Percentiles rank a stretch among this genome's conserved stretches.
phyloP scores from a whole-genome alignment of 1,284 basidiomycete genomes.

The Tranzscheliella williamsii region DNA sequence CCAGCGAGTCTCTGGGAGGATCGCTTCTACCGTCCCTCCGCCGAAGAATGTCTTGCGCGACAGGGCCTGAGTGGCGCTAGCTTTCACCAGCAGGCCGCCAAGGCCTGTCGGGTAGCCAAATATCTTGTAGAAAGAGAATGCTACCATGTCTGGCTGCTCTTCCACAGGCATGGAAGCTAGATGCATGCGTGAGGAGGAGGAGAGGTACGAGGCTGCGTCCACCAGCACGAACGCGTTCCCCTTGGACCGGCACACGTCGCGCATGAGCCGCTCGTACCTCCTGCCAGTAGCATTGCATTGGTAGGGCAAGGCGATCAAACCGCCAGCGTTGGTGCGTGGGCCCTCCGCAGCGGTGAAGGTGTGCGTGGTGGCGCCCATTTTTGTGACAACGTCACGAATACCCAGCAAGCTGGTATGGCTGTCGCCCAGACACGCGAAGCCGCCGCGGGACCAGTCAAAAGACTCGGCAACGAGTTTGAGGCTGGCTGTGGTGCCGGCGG shows the following conservation, averaged over 20 bases:
- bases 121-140: constrained; percentile 51
- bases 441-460: constrained; percentile 25
- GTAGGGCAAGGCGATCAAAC: constrained; percentile 32
- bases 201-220: constrained; percentile 46
- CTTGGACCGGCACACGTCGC: constrained; percentile 4
- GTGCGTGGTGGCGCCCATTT: constrained; percentile 1
- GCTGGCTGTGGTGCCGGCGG: constrained; percentile 39
- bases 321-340: background rate
- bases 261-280: constrained; percentile 21
- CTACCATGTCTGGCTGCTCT: constrained; percentile 34
- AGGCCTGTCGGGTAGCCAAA: constrained; percentile 48
- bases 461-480: constrained; percentile 41
- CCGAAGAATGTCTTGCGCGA: constrained; percentile 35
- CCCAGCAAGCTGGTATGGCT: constrained; percentile 44
- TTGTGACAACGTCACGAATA: constrained; percentile 31
- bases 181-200: constrained; percentile 22
- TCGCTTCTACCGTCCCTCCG: constrained; percentile 40
- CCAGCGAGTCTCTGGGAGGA: constrained; percentile 25
- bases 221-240: constrained; percentile 19
- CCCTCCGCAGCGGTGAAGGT: constrained; percentile 3
- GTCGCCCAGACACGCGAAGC: constrained; percentile 27
- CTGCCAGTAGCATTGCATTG: constrained; percentile 49
- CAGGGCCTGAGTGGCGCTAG: constrained; percentile 13
- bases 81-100: constrained; percentile 39
- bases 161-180: constrained; percentile 2